Percentiles rank a stretch among this genome's conserved stretches.
These are phyloP conservation scores for Pyrus pyrifolia DNA, from an alignment of 306 rosid genomes.

Conservation along the genomic window DNA sequence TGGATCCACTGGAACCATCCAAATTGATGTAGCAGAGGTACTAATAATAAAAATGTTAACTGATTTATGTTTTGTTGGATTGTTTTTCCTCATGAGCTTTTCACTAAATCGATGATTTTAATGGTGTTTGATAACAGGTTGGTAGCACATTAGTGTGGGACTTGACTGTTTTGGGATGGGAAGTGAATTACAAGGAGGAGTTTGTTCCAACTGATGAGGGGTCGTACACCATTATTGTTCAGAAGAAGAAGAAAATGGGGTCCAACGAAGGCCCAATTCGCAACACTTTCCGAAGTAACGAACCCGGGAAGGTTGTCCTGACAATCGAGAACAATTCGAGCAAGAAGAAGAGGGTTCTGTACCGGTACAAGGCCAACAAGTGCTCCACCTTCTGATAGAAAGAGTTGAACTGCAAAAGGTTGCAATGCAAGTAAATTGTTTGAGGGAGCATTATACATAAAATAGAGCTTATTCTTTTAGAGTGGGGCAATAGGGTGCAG, in stretches of 20 bases:
- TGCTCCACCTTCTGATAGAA: conserved; percentile 1
- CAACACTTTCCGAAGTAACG: conserved; percentile 31
- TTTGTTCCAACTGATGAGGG: conserved; percentile 36
- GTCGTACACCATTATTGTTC: conserved; percentile 39
- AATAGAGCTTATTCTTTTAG: conserved; percentile 7
- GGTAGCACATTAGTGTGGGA: conserved; percentile 28
- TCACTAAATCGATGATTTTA: background rate
- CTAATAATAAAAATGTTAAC: background rate
- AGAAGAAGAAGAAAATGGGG: conserved; percentile 35
- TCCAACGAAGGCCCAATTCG: conserved; percentile 27
- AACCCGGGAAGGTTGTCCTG: conserved; percentile 38
- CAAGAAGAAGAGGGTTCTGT: conserved; percentile 39
- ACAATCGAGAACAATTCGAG: conserved; percentile 25
- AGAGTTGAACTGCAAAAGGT: background rate
- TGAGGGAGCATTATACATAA: background rate
- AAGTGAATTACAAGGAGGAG: conserved; percentile 37
- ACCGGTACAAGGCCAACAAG: conserved; percentile 39
- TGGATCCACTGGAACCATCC: conserved; percentile 25
- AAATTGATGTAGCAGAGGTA: conserved; percentile 32
- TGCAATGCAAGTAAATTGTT: background rate
- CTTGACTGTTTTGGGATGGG: conserved; percentile 36
- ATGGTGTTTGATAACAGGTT: conserved; percentile 2
- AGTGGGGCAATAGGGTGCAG: conserved; percentile 4
- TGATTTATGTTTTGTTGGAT: background rate
- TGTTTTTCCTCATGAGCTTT: background rate